Evolutionary conservation across 1,284 basidiomycete species (phyloP), one percentile per base, ranked within the genome.

Genomic region (Butyriboletus pseudospeciosus): DNA sequence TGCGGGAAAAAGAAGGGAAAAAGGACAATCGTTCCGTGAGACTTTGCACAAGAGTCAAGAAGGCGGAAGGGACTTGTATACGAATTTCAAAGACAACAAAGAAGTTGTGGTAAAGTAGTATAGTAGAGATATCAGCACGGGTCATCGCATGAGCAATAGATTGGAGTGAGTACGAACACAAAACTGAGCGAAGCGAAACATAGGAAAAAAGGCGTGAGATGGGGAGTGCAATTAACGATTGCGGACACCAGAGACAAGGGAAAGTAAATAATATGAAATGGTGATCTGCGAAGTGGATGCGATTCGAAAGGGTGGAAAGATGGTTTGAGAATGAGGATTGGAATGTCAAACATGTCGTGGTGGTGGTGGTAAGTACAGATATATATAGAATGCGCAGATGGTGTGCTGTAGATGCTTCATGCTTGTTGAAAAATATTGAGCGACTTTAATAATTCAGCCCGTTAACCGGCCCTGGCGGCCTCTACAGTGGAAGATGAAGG

Each of bases 401-500:
- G 58, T 63, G 67, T 70, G 69, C 64, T 70, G 68, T 72, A 71
- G 71, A 70, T 73, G 68, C 65, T 73, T 73, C 71, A 67, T 69
- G 68, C 69, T 68, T 67, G 64, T 59, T 66, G 61, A 47, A 64
- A 65, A 71, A 72, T 71, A 66, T 67, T 63, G 64, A 72, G 67
- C 64, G 60, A 71, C 50, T 61, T 71, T 70, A 71, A 71, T 71
- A 68, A 71, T 65, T 69, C 62, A 67, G 55, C 67, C 68, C 60
- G 67, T 76, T 73, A 77, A 67, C 72, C 72, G 66, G 69, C 74
- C 63, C 71, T 74, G 67, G 71, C 65, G 72, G 78, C 79, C 74
- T 83, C 82, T 83, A 83, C 66, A 71, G 77, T 79, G 72, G 71
- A 76, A 68, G 74, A 70, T 63, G 75, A 72, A 65, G 76, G 74